These are phyloP conservation scores for Stemphylium lycopersici DNA, from an alignment of 2,329 filamentous ascomycete species.

Conservation along the genomic window DNA sequence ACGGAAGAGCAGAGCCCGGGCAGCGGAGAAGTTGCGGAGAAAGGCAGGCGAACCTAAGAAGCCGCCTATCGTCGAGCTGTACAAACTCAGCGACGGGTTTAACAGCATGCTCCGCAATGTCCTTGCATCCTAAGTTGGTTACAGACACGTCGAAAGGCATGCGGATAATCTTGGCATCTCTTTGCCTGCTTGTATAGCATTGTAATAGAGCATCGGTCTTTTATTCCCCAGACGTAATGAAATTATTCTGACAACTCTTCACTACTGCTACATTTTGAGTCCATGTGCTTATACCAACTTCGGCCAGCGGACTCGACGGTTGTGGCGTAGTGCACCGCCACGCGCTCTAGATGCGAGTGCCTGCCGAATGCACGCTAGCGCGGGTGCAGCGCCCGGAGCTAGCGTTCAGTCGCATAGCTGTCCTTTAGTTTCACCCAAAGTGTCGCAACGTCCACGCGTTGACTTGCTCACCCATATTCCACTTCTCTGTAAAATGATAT, in stretches of 20 bases:
- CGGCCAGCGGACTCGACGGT: no score
- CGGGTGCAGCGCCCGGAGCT: conserved; percentile 20
- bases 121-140: conserved; percentile 60
- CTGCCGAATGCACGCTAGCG: conserved; percentile 25
- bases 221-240: conserved; percentile 1
- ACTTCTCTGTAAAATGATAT: conserved; percentile 33
- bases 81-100: conserved; percentile 81
- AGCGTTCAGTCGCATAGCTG: conserved; percentile 36
- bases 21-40: conserved; percentile 78
- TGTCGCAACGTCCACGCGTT: conserved; percentile 30
- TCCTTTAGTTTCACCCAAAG: conserved; percentile 40
- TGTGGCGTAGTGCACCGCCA: conserved; percentile 13
- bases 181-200: background rate
- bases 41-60: conserved; percentile 85
- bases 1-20: conserved; percentile 75
- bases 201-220: background rate
- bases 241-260: background rate
- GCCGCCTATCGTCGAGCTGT: conserved; percentile 76
- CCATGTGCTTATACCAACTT: no score
- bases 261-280: background rate
- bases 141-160: background rate
- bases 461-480: conserved; percentile 20
- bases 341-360: conserved; percentile 18
- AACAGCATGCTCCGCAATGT: conserved; percentile 81
- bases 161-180: background rate